Percentiles rank a stretch among this genome's conserved stretches.
Evolutionary conservation across 352 stramenopile species (phyloP).

Genomic region (Globisporangium recalcitrans): DNA sequence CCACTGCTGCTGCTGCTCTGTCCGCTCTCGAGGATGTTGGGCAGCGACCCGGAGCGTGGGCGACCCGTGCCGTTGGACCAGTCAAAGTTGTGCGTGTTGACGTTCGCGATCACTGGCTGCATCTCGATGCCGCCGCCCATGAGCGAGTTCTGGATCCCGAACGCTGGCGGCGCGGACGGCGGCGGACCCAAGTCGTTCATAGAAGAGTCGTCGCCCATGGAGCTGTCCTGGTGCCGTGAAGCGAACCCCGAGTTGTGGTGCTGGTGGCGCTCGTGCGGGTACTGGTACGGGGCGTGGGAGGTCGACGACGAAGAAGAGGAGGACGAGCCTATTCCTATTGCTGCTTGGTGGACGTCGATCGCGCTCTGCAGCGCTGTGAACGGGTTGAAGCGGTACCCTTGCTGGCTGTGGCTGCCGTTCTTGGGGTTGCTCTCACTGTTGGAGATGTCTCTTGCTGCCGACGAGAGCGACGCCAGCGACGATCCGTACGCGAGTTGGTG

Average conservation of each 20-base stretch:
- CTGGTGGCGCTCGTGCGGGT: conserved; percentile 16
- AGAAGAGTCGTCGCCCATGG: conserved; percentile 12
- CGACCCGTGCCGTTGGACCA: conserved; percentile 49
- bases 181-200: conserved; percentile 46
- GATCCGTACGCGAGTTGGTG: conserved; percentile 49
- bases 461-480: conserved; percentile 19
- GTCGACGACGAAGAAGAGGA: neutral
- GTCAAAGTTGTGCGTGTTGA: conserved; percentile 82
- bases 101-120: conserved; percentile 58
- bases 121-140: conserved; percentile 79
- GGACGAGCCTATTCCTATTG: conserved; percentile 1
- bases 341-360: conserved; percentile 35
- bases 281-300: conserved; percentile 10
- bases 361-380: conserved; percentile 56
- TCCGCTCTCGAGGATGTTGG: conserved; percentile 23
- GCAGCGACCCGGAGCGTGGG: conserved; percentile 34
- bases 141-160: conserved; percentile 73
- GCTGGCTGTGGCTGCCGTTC: neutral
- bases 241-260: conserved; percentile 1
- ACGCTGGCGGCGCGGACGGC: conserved; percentile 46
- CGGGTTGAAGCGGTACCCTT: conserved; percentile 49
- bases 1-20: conserved; percentile 2
- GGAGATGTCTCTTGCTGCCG: conserved; percentile 15
- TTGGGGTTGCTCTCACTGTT: conserved; percentile 10
- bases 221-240: neutral